Percentiles rank a stretch among this genome's conserved stretches.
These are phyloP conservation scores for Crucihimalaya himalaica DNA, from an alignment of 345 rosid genomes.

Conservation along the genomic window DNA sequence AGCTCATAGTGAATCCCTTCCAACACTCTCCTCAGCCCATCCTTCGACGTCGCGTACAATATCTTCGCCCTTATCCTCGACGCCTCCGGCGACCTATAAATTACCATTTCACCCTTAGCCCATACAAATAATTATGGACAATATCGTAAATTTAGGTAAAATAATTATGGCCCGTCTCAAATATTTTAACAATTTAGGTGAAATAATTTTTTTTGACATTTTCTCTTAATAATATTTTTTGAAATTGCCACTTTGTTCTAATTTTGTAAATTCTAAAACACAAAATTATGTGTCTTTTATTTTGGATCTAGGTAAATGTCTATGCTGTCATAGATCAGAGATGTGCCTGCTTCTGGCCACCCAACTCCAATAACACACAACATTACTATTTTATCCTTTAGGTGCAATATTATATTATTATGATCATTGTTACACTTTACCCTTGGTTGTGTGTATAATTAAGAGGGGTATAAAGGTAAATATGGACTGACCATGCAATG, in stretches of 20 bases:
- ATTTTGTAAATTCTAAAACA: too few species aligned
- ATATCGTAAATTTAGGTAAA: neutral
- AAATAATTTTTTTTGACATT: too few species aligned
- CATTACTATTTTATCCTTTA: neutral
- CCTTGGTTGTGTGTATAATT: neutral
- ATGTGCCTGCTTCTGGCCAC: too few species aligned
- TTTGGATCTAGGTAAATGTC: too few species aligned
- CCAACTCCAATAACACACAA: neutral
- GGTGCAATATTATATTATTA: too few species aligned
- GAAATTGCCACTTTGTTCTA: too few species aligned
- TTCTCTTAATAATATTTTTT: too few species aligned
- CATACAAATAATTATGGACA: neutral
- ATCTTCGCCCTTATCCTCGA: constrained; percentile 90
- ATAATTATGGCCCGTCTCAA: too few species aligned
- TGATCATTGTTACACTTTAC: neutral
- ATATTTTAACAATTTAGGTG: too few species aligned
- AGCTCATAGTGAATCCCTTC: constrained; percentile 93
- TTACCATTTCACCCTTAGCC: neutral
- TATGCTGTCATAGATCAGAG: too few species aligned
- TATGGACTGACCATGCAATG: constrained; percentile 75
- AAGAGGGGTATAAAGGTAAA: constrained; percentile 8
- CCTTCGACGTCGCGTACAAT: constrained; percentile 86
- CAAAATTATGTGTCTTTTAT: too few species aligned
- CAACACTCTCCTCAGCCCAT: constrained; percentile 76
- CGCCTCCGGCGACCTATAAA: constrained; percentile 66